A percentile compares a stretch with the other conserved stretches of the same genome.
These are phyloP conservation scores for Salvia hispanica DNA, from an alignment of 257 asterid genomes.

Conservation along the genomic window DNA sequence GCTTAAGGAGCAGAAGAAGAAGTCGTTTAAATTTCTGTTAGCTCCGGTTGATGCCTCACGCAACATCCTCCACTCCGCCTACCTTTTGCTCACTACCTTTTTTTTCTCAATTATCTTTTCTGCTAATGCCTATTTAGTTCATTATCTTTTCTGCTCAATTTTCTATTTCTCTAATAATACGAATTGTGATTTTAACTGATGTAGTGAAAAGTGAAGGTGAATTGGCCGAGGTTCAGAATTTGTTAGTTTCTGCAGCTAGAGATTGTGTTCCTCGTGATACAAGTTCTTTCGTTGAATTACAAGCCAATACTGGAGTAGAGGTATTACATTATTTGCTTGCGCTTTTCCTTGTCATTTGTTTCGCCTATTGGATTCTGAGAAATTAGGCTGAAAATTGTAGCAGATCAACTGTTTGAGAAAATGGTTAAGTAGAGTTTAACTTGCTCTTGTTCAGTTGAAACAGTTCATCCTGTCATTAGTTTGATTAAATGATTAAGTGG, in stretches of 20 bases:
- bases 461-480: too few species aligned
- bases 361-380: background rate
- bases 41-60: constrained; percentile 95
- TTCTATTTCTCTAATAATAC: background rate
- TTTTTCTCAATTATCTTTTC: background rate
- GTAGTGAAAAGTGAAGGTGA: constrained; percentile 58
- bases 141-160: background rate
- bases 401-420: too few species aligned
- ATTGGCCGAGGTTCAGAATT: constrained; percentile 53
- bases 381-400: too few species aligned
- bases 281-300: constrained; percentile 50
- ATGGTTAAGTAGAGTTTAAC: too few species aligned
- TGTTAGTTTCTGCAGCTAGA: constrained; percentile 67
- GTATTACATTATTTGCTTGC: constrained; percentile 20
- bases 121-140: background rate
- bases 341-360: background rate
- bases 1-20: constrained; percentile 94
- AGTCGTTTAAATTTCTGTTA: constrained; percentile 68
- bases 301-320: constrained; percentile 68
- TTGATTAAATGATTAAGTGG: too few species aligned
- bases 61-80: constrained; percentile 66
- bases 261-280: constrained; percentile 55
- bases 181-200: background rate
- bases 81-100: constrained; percentile 52
- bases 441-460: too few species aligned